Conservation (phyloP, 1,139 yeast genomes). For the Zygosaccharomyces pseudobailii region DNA sequence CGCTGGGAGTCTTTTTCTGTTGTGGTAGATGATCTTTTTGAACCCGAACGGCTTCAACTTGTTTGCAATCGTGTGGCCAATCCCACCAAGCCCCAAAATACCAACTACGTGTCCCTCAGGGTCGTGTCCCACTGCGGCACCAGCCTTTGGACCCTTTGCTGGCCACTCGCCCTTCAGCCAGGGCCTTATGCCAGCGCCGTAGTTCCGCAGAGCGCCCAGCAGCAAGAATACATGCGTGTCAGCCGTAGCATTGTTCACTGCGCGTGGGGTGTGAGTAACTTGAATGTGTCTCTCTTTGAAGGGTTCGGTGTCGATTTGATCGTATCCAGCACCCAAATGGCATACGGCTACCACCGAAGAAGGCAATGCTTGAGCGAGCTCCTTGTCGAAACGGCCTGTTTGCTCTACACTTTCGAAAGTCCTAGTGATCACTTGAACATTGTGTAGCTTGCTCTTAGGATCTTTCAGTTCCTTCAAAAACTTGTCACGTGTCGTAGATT, state of each 20-base stretch:
- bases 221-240: constrained; percentile 67
- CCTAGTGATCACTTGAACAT: constrained; percentile 47
- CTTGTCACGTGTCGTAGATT: constrained; percentile 47
- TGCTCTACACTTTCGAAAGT: constrained; percentile 43
- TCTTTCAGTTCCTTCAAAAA: constrained; percentile 46
- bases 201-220: constrained; percentile 66
- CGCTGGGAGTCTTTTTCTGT: constrained; percentile 48
- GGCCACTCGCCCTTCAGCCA: constrained; percentile 60
- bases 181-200: constrained; percentile 43
- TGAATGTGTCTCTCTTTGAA: constrained; percentile 45
- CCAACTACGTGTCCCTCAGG: constrained; percentile 63
- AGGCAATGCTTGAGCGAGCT: constrained; percentile 59
- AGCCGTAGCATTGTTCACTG: constrained; percentile 79
- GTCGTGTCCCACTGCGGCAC: constrained; percentile 49
- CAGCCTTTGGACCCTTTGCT: constrained; percentile 37
- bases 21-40: constrained; percentile 53
- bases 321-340: constrained; percentile 94
- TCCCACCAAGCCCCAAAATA: constrained; percentile 72
- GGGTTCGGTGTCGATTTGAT: constrained; percentile 60
- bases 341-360: constrained; percentile 56
- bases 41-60: constrained; percentile 67
- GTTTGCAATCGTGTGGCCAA: constrained; percentile 63
- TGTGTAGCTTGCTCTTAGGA: constrained; percentile 40
- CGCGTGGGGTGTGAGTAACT: constrained; percentile 64
- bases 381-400: constrained; percentile 77